Base-by-base conservation (phyloP, 495 filamentous ascomycete species). In the Aeminium ludgeri region DNA sequence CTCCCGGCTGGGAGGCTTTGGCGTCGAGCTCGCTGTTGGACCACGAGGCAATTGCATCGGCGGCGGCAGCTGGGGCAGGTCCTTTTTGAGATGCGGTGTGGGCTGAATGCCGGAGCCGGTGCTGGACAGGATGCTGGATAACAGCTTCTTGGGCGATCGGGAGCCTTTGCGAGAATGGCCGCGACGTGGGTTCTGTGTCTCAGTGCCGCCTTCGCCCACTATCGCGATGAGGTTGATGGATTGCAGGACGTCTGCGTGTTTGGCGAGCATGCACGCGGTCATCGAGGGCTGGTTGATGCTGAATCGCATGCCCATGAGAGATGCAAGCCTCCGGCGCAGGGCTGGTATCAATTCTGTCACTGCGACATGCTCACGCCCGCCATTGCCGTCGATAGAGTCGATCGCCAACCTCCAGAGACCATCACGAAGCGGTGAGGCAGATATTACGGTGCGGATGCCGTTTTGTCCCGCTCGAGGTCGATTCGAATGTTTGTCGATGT, bases 71-170 rank as follows among this genome's bases (percentile, higher is more conserved):
- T 41, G 47, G 6, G 47, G 47, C 7, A 50, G 38, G 13, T 50
- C 42, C 17, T 50, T 50, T 38, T 50, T 50, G n/a, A 50, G 20
- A 37, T 38, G 31, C 25, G 45, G 13, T 39, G 54, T 40, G 12
- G 37, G 36, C 17, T 51, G 48, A 28, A 43, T 51, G 17, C 43
- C 48, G 11, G 48, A 39, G 8, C 48, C 48, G 5, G 48, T 46
- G 28, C 48, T 51, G 10, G 48, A 33, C 25, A 94, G 64, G 37
- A 97, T 69, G 49, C 71, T 89, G 0, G 86, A 89, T 19, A 97
- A 68, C 52, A 95, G 60, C 58, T 96, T 97, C 28, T 87, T 82
- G 0, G 89, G 87, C 8, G 86, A 94, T 10, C 76, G 71, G 10
- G 80, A 76, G 16, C 84, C 78, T 50, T 52, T 67, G 45, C 45